Conservation (phyloP, 2,329 filamentous ascomycete genomes). For the Fusarium papillatum region DNA sequence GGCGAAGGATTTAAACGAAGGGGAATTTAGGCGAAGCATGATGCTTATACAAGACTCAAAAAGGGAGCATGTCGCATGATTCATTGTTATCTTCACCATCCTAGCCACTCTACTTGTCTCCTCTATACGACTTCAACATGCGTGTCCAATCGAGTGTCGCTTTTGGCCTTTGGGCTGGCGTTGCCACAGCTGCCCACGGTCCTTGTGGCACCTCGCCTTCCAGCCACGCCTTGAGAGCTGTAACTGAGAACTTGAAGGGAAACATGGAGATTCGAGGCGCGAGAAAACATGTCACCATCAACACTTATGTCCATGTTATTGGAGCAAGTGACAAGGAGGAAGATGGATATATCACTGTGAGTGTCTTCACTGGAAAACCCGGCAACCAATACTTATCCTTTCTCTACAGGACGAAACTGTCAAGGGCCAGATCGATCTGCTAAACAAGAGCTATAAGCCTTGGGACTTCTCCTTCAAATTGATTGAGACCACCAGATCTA, state of each 20-base stretch:
- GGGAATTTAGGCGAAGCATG: neutral
- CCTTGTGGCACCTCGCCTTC: conserved; percentile 17
- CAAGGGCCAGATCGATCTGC: neutral
- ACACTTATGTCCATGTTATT: conserved; percentile 24
- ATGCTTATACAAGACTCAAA: neutral
- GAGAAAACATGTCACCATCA: conserved; percentile 7
- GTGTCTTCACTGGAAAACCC: rapidly evolving
- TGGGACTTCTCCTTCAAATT: conserved; percentile 20
- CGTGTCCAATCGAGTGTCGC: conserved; percentile 10
- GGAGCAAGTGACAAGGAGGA: conserved; percentile 24
- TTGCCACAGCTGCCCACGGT: neutral
- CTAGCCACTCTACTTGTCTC: neutral
- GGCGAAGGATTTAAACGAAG: neutral
- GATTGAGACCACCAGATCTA: conserved; percentile 11
- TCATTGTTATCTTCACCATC: neutral
- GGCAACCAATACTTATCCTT: neutral
- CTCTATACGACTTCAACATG: neutral
- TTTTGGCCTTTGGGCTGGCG: conserved; percentile 2
- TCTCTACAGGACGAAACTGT: conserved; percentile 7
- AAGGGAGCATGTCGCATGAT: neutral
- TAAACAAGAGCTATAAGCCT: conserved; percentile 18
- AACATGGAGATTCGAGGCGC: neutral
- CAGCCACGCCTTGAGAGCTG: neutral
- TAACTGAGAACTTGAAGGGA: neutral
- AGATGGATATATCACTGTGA: conserved; percentile 15